Percentiles rank a stretch among this genome's conserved stretches.
Conservation (phyloP, 345 rosid genomes). For the Moringa oleifera region DNA sequence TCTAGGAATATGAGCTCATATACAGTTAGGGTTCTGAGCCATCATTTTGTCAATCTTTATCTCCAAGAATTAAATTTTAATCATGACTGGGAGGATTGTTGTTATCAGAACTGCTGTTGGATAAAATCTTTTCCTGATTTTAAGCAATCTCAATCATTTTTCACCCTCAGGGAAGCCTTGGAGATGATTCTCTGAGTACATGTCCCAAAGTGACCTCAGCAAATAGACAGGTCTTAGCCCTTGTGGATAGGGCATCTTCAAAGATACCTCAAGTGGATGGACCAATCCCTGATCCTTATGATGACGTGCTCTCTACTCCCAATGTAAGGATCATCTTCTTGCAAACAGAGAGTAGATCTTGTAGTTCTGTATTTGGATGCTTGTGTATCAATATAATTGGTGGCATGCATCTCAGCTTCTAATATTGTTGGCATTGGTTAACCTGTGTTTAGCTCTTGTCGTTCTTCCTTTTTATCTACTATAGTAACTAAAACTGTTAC, state of each 20-base stretch:
- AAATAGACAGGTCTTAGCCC: conserved; percentile 19
- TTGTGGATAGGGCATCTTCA: conserved; percentile 19
- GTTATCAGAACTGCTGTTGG: neutral
- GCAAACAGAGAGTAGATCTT: neutral
- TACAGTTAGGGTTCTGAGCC: neutral
- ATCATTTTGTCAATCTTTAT: neutral
- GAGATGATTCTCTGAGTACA: conserved; percentile 18
- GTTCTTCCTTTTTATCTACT: neutral
- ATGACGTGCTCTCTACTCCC: conserved; percentile 87
- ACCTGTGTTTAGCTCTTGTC: neutral
- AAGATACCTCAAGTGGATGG: conserved; percentile 94
- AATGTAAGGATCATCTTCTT: conserved; percentile 47
- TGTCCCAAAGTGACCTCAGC: conserved; percentile 5
- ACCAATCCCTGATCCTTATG: conserved; percentile 90
- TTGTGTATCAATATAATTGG: neutral
- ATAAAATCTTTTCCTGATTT: neutral
- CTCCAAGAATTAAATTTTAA: neutral
- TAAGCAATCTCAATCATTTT: neutral
- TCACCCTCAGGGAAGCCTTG: conserved; percentile 32
- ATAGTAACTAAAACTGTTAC: neutral
- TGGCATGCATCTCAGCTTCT: conserved; percentile 1
- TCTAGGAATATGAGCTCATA: too few relatives aligned
- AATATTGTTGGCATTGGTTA: neutral
- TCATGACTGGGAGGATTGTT: neutral
- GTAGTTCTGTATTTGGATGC: neutral